A percentile compares a stretch with the other conserved stretches of the same genome.
These are phyloP conservation scores for Crucibulum laeve DNA, from an alignment of 768 basidiomycete genomes.

Conservation along the genomic window DNA sequence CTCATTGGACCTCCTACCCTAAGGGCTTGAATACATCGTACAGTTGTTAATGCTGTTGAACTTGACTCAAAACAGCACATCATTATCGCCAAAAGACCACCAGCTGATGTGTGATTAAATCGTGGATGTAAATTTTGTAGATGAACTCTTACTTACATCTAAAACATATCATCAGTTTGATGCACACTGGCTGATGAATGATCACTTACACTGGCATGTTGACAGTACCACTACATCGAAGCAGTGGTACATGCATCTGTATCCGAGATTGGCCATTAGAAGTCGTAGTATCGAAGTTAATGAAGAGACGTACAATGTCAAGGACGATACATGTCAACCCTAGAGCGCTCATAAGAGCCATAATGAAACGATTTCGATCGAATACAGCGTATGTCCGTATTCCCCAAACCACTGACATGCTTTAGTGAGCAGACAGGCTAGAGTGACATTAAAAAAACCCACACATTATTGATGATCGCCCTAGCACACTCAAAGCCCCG, in stretches of 20 bases:
- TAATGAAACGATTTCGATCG: neutral
- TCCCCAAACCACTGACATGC: neutral
- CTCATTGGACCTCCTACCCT: neutral
- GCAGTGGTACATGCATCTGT: too few species aligned
- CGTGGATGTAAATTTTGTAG: too few species aligned
- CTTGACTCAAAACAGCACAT: neutral
- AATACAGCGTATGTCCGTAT: neutral
- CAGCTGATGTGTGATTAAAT: neutral
- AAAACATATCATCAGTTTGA: too few species aligned
- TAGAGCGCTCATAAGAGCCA: neutral
- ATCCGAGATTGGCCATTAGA: too few species aligned
- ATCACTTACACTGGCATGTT: too few species aligned
- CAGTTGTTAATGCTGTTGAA: neutral
- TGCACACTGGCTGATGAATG: too few species aligned
- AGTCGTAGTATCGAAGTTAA: neutral
- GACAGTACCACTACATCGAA: too few species aligned
- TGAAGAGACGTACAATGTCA: neutral
- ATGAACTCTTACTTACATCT: too few species aligned
- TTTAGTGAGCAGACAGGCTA: neutral
- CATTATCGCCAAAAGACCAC: neutral
- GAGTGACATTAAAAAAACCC: neutral
- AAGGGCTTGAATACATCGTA: neutral
- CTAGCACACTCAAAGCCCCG: neutral
- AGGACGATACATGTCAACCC: neutral
- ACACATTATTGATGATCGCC: neutral